A percentile compares a stretch with the other conserved stretches of the same genome.
These are phyloP conservation scores for Rubia tinctorum DNA, from an alignment of 305 asterid species.

Conservation along the genomic window DNA sequence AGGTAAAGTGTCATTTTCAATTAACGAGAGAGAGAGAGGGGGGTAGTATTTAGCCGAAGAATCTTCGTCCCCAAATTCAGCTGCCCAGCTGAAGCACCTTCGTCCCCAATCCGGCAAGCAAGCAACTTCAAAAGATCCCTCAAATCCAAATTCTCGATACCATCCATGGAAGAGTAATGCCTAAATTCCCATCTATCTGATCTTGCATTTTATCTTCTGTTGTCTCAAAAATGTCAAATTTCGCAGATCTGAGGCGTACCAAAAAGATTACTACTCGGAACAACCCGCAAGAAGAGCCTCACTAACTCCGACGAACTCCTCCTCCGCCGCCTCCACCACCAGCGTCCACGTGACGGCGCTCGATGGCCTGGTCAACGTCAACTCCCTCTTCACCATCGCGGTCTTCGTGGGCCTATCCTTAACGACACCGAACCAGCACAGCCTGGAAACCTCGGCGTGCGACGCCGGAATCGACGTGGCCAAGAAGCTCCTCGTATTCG, in stretches of 20 bases:
- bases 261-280: conserved; percentile 36
- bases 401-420: conserved; percentile 82
- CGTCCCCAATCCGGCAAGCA: not conserved
- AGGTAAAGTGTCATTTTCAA: too few relatives aligned
- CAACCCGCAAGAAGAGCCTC: conserved; percentile 21
- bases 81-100: not conserved
- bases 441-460: conserved; percentile 72
- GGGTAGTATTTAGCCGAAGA: not conserved
- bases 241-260: conserved; percentile 50
- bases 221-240: not conserved
- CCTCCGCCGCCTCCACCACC: conserved; percentile 40
- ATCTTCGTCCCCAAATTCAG: not conserved
- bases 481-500: conserved; percentile 66
- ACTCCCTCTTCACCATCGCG: conserved; percentile 87
- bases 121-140: not conserved
- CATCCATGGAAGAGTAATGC: conserved; percentile 14
- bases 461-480: conserved; percentile 74
- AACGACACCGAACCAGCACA: conserved; percentile 67
- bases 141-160: not conserved
- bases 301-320: conserved; percentile 4
- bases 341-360: conserved; percentile 88
- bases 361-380: conserved; percentile 83
- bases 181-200: not conserved
- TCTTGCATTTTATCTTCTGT: not conserved
- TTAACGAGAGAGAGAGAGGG: too few relatives aligned